Base-by-base conservation (phyloP, 768 basidiomycete genomes). In the Pholiota conissans region DNA sequence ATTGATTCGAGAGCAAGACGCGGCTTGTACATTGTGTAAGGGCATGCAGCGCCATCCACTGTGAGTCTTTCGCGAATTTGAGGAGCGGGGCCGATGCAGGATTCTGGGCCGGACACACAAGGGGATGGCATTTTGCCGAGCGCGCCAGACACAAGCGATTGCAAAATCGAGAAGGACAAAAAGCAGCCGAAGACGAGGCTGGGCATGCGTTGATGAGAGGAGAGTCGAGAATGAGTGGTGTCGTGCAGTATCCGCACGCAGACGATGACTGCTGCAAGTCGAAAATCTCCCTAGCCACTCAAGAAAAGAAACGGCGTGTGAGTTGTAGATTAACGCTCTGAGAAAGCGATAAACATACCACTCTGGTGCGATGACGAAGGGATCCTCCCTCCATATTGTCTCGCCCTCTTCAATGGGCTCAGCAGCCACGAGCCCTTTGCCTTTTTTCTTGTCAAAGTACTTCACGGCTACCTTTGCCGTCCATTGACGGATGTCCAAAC, bases 331-430 rank as follows among this genome's bases (percentile, higher is more conserved):
- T 27, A 39, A 42, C n/a, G n/a, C n/a, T n/a, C n/a, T n/a, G 1
- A 48, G 22, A n/a, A 11, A 11, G 60, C 29, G 28, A 56, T 7
- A 34, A 39, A 65, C 70, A 59, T 68, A 90, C 89, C 87, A 90
- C 73, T 90, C 88, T n/a, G 90, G 85, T n/a, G 89, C 87, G 20
- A 91, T 71, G 45, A 88, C 71, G 66, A 87, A 92, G 1, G 90
- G 91, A 65, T 92, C 89, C 66, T 95, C 93, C 57, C 85, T 87
- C 91, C 93, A 95, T 16, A 96, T 69, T 3, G 84, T 74, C 60
- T 95, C 90, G 0, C 89, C 91, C 64, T 85, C 81, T 24, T 74
- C 72, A 52, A 95, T 88, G 28, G 79, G 75, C 49, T 84, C 81
- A 30, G 72, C 82, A 1, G 91, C 91, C 0, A 95, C 83, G 32